Conservation (phyloP, 139 green algal genomes). For the Astrephomene gubernaculifera region DNA sequence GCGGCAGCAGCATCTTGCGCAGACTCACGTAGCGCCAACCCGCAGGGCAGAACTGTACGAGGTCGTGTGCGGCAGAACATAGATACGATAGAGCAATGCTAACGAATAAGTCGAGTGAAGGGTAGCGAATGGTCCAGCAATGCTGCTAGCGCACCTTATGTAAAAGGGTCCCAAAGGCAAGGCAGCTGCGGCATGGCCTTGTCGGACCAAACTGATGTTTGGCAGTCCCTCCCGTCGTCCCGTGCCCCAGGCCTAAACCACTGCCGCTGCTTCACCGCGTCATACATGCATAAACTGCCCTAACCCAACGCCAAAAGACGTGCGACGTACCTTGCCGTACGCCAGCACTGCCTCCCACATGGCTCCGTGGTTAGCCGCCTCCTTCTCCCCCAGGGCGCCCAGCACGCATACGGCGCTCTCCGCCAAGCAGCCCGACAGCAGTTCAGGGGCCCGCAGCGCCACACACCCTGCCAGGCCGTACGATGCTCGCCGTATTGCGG, state of each 20-base stretch:
- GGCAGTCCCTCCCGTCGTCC: too few relatives aligned
- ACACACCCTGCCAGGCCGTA: conserved; percentile 61
- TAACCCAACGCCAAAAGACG: too few relatives aligned
- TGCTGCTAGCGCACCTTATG: too few relatives aligned
- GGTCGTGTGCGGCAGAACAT: not conserved
- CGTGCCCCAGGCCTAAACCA: too few relatives aligned
- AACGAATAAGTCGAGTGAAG: too few relatives aligned
- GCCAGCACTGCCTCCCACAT: conserved; percentile 86
- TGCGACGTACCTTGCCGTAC: conserved; percentile 64
- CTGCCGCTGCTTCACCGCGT: too few relatives aligned
- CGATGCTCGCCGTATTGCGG: conserved; percentile 54
- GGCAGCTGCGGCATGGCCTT: too few relatives aligned
- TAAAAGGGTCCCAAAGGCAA: too few relatives aligned
- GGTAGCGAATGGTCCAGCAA: too few relatives aligned
- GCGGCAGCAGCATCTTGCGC: conserved; percentile 76
- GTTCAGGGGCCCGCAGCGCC: conserved; percentile 1
- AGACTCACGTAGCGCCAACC: conserved; percentile 63
- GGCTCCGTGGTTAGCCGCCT: conserved; percentile 68
- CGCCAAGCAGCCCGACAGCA: conserved; percentile 8
- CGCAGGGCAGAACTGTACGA: conserved; percentile 38
- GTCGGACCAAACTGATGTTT: too few relatives aligned
- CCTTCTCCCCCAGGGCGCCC: conserved; percentile 68
- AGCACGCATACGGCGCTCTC: conserved; percentile 42
- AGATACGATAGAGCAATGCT: too few relatives aligned
- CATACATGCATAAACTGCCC: too few relatives aligned